Base-by-base conservation (phyloP, 768 basidiomycete genomes). In the Calocybe cyanea region DNA sequence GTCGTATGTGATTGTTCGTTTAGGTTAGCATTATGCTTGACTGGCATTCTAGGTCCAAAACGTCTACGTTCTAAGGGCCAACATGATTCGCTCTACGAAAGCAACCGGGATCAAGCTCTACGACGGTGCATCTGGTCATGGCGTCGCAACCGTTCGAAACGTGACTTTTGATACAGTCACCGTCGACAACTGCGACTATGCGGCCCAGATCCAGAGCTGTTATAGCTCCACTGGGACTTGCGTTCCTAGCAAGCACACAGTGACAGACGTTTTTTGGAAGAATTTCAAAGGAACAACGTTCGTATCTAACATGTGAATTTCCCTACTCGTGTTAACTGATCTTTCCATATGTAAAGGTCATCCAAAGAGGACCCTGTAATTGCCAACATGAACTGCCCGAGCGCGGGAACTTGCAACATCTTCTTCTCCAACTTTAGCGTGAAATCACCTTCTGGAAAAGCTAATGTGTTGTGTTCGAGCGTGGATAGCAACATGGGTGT, bases 31-130 rank as follows among this genome's bases (percentile, higher is more conserved):
- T 9, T 11, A 10, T 23, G 7, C 5, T 20, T 17, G 7, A 43
- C 24, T 13, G 5, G 25, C 19, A 19, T 28, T 8, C 9, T 36
- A 57, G 60, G 63, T 64, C 1, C 52, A 52, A 3, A 65, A 65
- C 33, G 55, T 57, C 14, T 57, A 56, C 32, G 54, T 65, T 18
- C 53, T 56, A 10, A 51, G 57, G 8, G 62, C 63, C 6, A 61
- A 55, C 9, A 63, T 65, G 62, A 58, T 61, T 30, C 49, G 61
- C 45, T 63, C 62, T 0, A 52, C 62, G 2, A 65, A 65, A 46
- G 63, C 63, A 0, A 60, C 61, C 32, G 62, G 63, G 17, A 65
- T 65, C 37, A 65, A 65, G 41, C 52, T 65, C 10, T 62, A 57
- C 20, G 61, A 63, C 20, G 63, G 63, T 10, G 48, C 61, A 25